Evolutionary conservation across 1,284 basidiomycete species (phyloP).

Genomic region (Takashimella tepidaria): DNA sequence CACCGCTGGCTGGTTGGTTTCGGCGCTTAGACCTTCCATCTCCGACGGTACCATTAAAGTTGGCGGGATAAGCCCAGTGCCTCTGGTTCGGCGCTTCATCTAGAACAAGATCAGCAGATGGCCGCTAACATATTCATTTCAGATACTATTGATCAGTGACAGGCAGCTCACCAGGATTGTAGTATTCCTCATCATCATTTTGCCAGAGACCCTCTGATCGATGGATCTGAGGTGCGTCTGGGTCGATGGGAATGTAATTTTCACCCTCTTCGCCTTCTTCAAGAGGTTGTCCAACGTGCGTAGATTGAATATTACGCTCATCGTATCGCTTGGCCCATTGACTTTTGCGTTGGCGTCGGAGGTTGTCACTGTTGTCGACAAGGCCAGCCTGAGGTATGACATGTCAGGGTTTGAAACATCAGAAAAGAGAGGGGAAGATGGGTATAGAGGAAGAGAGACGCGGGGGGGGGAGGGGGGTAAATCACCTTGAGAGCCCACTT

Average conservation of each 20-base stretch:
- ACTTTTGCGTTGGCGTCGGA: slow-evolving; percentile 68
- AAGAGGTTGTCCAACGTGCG: slow-evolving; percentile 63
- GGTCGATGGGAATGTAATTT: slow-evolving; percentile 41
- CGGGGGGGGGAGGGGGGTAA: background rate
- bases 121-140: too few species aligned
- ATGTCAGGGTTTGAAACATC: too few species aligned
- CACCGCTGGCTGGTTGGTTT: slow-evolving; percentile 20
- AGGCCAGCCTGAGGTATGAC: slow-evolving; percentile 60
- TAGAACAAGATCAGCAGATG: slow-evolving; percentile 8
- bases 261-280: slow-evolving; percentile 66
- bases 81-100: slow-evolving; percentile 46
- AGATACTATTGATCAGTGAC: too few species aligned
- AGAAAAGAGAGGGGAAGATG: too few species aligned
- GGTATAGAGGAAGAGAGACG: background rate
- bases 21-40: slow-evolving; percentile 26
- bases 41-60: slow-evolving; percentile 46
- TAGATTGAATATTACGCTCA: slow-evolving; percentile 68
- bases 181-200: slow-evolving; percentile 44
- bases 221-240: slow-evolving; percentile 24
- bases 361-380: slow-evolving; percentile 68
- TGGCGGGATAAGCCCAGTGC: slow-evolving; percentile 49
- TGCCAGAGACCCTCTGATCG: slow-evolving; percentile 42
- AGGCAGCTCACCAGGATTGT: slow-evolving; percentile 44
- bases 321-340: slow-evolving; percentile 84
- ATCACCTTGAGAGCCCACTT: slow-evolving; percentile 75